Base-by-base conservation (phyloP, 768 basidiomycete genomes). In the Suillus bovinus region DNA sequence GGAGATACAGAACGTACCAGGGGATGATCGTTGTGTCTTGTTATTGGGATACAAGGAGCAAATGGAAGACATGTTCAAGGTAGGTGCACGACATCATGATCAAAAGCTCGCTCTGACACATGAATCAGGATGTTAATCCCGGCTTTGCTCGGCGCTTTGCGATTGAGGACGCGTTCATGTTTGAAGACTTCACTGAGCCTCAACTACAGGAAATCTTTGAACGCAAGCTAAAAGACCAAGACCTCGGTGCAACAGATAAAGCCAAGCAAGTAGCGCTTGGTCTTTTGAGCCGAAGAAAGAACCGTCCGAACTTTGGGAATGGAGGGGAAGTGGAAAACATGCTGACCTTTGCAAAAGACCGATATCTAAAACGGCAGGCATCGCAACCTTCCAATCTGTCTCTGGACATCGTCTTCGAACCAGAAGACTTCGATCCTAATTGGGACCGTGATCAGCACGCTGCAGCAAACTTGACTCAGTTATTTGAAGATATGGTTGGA, bases 21-120 rank as follows among this genome's bases (percentile, higher is more conserved):
- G 88, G 4, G 89, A 90, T 68, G 88, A 90, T 68, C 80, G 88
- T 31, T 88, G 86, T 59, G 85, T 90, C 0, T 73, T 90, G 11
- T 70, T 90, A 44, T 69, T 88, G 1, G 89, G 88, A 0, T 90
- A 90, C 71, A 83, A 84, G 61, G 77, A 82, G 5, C 78, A 88
- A 66, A 89, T 90, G 81, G 69, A 74, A n/a, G 84, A 89, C 29
- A 90, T 90, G 89, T 89, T 89, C 72, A 86, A 88, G 76, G 88
- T 82, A 69, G 52, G 75, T 63, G 20, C 31, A 34, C 13, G 52
- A 7, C 17, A 24, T 49, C n/a, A 33, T 33, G 2, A 1, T 5
- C 14, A 29, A 3, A 3, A 5, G 1, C 20, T 49, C 3, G 10
- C 47, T 10, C 24, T 65, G 31, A 63, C 52, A 52, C 6, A 47